A percentile compares a stretch with the other conserved stretches of the same genome.
phyloP scores from a whole-genome alignment of 2,329 filamentous ascomycete species.

The Ophiostoma himal-ulmi region DNA sequence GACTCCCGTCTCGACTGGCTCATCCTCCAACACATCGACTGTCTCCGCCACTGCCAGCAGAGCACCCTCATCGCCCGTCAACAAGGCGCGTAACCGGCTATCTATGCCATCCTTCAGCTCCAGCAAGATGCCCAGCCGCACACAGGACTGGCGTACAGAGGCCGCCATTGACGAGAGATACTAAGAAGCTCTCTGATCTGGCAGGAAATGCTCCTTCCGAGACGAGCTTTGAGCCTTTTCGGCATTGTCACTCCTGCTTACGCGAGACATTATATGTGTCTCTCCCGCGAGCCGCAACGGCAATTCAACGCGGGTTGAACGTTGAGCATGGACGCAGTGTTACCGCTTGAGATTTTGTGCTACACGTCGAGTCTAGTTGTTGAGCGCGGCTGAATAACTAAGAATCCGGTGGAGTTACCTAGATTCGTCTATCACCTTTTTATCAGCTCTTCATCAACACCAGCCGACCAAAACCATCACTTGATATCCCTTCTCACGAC shows the following conservation, averaged over 20 bases:
- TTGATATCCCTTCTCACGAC: neutral
- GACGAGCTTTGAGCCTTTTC: neutral
- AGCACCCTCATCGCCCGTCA: constrained; percentile 29
- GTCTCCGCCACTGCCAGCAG: constrained; percentile 33
- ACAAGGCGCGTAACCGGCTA: constrained; percentile 45
- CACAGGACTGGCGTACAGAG: constrained; percentile 39
- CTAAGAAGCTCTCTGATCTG: neutral
- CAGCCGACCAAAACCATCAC: neutral
- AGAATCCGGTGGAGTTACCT: neutral
- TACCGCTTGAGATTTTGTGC: neutral
- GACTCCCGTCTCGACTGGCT: constrained; percentile 54
- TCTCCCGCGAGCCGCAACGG: neutral
- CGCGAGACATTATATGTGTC: neutral
- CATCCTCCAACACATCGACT: constrained; percentile 35
- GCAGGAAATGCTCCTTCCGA: neutral
- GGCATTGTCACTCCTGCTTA: neutral
- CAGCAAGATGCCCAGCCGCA: constrained; percentile 34
- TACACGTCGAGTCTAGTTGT: neutral
- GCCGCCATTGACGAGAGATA: constrained; percentile 22
- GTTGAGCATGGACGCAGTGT: neutral
- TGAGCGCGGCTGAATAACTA: neutral
- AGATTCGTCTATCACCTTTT: neutral
- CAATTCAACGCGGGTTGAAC: neutral
- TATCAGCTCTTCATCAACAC: neutral
- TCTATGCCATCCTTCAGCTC: constrained; percentile 53